Percentiles rank a stretch among this genome's conserved stretches.
These are phyloP conservation scores for Calonectria pteridis DNA, from an alignment of 2,329 filamentous ascomycete species.

Conservation along the genomic window DNA sequence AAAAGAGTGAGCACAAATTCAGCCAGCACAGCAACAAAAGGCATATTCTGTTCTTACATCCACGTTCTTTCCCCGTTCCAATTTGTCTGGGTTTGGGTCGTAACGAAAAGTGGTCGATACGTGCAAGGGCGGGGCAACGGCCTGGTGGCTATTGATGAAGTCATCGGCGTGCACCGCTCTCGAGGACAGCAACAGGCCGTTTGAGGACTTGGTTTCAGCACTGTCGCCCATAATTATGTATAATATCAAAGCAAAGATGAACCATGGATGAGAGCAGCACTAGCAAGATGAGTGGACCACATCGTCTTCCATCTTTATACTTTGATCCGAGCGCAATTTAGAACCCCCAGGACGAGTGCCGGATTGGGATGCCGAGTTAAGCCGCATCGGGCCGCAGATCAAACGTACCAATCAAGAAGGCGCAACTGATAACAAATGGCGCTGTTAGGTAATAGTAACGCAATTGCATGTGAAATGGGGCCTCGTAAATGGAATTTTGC, in stretches of 20 bases:
- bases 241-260: not conserved
- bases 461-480: not conserved
- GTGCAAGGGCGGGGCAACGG: slow-evolving; percentile 2
- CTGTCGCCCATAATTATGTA: not conserved
- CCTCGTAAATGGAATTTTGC: not conserved
- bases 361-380: not conserved
- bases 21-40: not conserved
- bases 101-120: not conserved
- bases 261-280: not conserved
- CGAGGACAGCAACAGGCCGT: not conserved
- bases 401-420: not conserved
- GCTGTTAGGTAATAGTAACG: not conserved
- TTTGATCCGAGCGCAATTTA: not conserved
- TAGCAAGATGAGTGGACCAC: not conserved
- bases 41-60: not conserved
- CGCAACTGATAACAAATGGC: not conserved
- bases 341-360: not conserved
- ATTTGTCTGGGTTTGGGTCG: not conserved
- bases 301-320: not conserved
- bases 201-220: not conserved
- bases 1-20: not conserved
- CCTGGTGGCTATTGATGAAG: not conserved
- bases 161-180: not conserved
- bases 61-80: not conserved
- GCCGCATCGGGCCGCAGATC: not conserved